phyloP scores from a whole-genome alignment of 345 rosid genomes.

The Excoecaria cochinchinensis region DNA sequence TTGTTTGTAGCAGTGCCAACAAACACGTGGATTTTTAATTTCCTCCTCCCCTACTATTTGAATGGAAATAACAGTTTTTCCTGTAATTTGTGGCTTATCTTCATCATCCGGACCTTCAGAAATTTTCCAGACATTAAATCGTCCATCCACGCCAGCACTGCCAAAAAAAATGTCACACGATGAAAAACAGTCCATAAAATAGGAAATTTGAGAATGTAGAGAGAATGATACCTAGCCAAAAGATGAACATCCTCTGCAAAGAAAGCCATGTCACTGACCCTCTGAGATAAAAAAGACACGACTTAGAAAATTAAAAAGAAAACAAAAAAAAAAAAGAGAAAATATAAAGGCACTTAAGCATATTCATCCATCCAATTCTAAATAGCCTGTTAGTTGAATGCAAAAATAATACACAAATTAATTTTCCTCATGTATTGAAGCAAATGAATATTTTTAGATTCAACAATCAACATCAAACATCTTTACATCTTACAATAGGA shows the following conservation, averaged over 20 bases:
- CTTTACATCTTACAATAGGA: neutral
- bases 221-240: conserved; percentile 65
- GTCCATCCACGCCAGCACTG: conserved; percentile 84
- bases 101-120: conserved; percentile 78
- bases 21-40: conserved; percentile 64
- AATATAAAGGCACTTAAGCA: neutral
- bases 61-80: conserved; percentile 53
- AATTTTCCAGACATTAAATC: conserved; percentile 75
- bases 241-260: conserved; percentile 89
- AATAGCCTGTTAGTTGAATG: neutral
- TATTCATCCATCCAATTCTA: neutral
- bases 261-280: conserved; percentile 86
- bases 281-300: conserved; percentile 38
- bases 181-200: neutral
- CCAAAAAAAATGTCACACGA: neutral
- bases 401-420: neutral
- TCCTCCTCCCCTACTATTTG: conserved; percentile 60
- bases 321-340: neutral
- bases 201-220: conserved; percentile 3
- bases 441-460: neutral
- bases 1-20: conserved; percentile 93
- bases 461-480: neutral
- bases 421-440: neutral
- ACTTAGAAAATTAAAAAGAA: conserved; percentile 2
- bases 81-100: conserved; percentile 66